A percentile compares a stretch with the other conserved stretches of the same genome.
phyloP scores from a whole-genome alignment of 768 basidiomycete genomes.

The Mycena vitilis region DNA sequence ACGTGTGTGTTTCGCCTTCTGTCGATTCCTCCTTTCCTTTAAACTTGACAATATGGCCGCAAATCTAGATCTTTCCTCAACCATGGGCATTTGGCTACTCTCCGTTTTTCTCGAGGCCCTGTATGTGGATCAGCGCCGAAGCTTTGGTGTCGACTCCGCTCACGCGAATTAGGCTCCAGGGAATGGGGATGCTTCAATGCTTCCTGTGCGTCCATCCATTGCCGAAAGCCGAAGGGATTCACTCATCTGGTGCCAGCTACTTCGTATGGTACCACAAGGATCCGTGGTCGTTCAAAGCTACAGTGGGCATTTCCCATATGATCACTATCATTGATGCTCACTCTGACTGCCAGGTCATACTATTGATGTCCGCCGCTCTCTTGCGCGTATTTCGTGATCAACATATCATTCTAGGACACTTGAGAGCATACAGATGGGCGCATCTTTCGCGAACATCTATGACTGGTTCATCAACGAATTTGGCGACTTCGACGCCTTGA shows the following conservation, averaged over 20 bases:
- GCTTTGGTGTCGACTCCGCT: too few species aligned
- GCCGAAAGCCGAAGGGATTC: too few species aligned
- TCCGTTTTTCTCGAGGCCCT: neutral
- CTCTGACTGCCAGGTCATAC: neutral
- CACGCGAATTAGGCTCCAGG: conserved; percentile 6
- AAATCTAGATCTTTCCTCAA: neutral
- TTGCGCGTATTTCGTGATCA: neutral
- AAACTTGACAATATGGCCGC: neutral
- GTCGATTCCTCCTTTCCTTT: too few species aligned
- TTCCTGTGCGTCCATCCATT: conserved; percentile 16
- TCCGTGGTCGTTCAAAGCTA: conserved; percentile 19
- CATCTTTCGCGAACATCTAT: conserved; percentile 15
- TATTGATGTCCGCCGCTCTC: neutral
- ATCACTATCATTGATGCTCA: neutral
- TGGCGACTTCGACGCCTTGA: conserved; percentile 12
- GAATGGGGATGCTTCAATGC: conserved; percentile 20
- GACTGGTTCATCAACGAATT: conserved; percentile 22
- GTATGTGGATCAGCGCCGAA: neutral
- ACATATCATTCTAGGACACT: conserved; percentile 1
- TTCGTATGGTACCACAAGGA: conserved; percentile 23
- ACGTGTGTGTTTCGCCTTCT: too few species aligned
- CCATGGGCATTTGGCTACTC: neutral
- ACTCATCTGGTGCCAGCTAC: neutral
- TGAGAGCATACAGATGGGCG: conserved; percentile 14
- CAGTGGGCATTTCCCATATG: neutral